Percentiles rank a stretch among this genome's conserved stretches.
Evolutionary conservation across 2,329 filamentous ascomycete species (phyloP).

Genomic region (Alternaria gaisen): DNA sequence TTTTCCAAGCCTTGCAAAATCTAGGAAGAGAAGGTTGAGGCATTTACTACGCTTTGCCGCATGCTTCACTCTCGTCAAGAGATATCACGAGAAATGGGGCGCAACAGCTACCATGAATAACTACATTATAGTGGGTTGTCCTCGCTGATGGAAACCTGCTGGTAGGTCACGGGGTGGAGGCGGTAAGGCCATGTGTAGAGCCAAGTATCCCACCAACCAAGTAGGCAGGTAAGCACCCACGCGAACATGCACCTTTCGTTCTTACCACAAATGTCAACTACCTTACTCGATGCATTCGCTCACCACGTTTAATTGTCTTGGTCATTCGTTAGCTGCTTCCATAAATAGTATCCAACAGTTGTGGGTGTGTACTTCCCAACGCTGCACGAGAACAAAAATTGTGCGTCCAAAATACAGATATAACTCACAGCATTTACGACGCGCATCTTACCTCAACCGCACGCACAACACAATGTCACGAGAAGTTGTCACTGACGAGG

Average conservation of each 20-base stretch:
- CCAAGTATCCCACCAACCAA: not conserved
- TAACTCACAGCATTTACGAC: not conserved
- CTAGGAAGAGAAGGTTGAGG: not conserved
- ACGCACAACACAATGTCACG: constrained; percentile 20
- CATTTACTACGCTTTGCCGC: not conserved
- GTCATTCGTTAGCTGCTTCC: not conserved
- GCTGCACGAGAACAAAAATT: not conserved
- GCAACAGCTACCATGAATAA: no score
- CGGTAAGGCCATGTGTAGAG: no score
- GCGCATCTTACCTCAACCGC: not conserved
- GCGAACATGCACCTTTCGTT: not conserved
- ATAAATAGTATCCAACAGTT: not conserved
- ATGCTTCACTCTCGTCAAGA: not conserved
- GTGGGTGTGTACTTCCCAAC: not conserved
- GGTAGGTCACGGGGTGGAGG: no score
- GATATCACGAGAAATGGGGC: no score
- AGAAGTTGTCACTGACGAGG: constrained; percentile 26
- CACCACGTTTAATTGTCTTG: not conserved
- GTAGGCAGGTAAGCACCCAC: not conserved
- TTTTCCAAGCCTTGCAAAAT: not conserved
- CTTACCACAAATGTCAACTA: not conserved
- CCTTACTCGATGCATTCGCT: not conserved
- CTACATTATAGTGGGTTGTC: no score
- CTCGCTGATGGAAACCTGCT: no score
- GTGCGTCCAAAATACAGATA: not conserved